phyloP scores from a whole-genome alignment of 495 filamentous ascomycete genomes.

The Talaromyces proteolyticus region DNA sequence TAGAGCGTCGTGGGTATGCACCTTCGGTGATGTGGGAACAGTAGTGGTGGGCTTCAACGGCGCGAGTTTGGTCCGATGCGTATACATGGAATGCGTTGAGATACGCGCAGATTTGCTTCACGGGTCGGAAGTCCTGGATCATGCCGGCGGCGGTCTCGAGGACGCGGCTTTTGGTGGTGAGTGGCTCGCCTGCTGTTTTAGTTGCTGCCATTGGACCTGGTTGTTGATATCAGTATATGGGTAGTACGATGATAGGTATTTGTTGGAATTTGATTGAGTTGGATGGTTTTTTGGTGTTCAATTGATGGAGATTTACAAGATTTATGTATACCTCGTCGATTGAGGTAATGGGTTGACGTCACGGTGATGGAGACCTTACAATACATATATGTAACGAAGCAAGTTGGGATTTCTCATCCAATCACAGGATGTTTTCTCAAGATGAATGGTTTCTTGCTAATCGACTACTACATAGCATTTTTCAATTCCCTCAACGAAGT shows the following conservation, averaged over 20 bases:
- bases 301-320: conserved; percentile 6
- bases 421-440: background rate
- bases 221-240: background rate
- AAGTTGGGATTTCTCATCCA: too few species aligned
- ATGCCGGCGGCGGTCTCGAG: conserved; percentile 60
- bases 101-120: conserved; percentile 75
- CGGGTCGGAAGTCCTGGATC: conserved; percentile 64
- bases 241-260: conserved; percentile 11
- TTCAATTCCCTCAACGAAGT: conserved; percentile 85
- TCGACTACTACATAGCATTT: conserved; percentile 51
- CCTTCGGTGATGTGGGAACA: conserved; percentile 73
- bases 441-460: too few species aligned
- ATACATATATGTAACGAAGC: too few species aligned
- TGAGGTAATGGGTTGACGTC: conserved; percentile 14
- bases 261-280: background rate
- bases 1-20: conserved; percentile 6
- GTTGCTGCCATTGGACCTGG: conserved; percentile 28
- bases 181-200: conserved; percentile 40
- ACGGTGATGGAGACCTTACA: conserved; percentile 19
- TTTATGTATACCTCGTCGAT: too few species aligned
- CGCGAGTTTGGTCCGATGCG: conserved; percentile 57
- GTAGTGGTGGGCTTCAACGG: conserved; percentile 80
- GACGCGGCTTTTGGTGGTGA: conserved; percentile 49
- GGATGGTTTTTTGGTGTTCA: background rate
- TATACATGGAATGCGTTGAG: conserved; percentile 85